phyloP scores from a whole-genome alignment of 768 basidiomycete species.

The Pisolithus sp. region DNA sequence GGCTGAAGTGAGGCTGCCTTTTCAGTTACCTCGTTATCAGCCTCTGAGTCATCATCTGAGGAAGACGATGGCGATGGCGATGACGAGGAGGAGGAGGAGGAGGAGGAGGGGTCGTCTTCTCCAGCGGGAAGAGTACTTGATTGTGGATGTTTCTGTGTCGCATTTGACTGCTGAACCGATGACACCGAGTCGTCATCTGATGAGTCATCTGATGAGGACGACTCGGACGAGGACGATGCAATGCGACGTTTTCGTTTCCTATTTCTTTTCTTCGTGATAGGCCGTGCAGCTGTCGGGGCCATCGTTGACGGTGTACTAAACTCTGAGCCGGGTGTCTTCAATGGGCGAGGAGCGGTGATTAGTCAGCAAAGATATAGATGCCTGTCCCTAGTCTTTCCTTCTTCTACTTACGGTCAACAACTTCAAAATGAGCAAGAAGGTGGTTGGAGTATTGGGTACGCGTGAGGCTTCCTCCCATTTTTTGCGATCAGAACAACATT shows the following conservation, averaged over 20 bases:
- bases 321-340: no score
- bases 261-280: constrained; percentile 36
- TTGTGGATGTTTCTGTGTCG: constrained; percentile 4
- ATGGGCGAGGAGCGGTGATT: constrained; percentile 4
- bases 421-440: not conserved
- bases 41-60: constrained; percentile 8
- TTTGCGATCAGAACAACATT: not conserved
- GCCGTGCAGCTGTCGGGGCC: constrained; percentile 23
- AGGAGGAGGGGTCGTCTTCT: not conserved
- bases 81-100: not conserved
- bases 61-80: constrained; percentile 17
- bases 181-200: constrained; percentile 10
- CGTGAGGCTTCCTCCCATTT: constrained; percentile 11
- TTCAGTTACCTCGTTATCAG: constrained; percentile 1
- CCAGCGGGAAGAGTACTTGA: not conserved
- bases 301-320: not conserved
- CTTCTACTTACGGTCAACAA: not conserved
- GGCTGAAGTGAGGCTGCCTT: not conserved
- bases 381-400: not conserved
- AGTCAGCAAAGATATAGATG: not conserved
- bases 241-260: constrained; percentile 52
- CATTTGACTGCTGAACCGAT: not conserved
- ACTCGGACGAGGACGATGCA: constrained; percentile 37
- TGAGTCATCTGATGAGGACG: constrained; percentile 27
- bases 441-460: constrained; percentile 25